Evolutionary conservation across 2,329 filamentous ascomycete genomes (phyloP).

Genomic region (Nemania sp.): DNA sequence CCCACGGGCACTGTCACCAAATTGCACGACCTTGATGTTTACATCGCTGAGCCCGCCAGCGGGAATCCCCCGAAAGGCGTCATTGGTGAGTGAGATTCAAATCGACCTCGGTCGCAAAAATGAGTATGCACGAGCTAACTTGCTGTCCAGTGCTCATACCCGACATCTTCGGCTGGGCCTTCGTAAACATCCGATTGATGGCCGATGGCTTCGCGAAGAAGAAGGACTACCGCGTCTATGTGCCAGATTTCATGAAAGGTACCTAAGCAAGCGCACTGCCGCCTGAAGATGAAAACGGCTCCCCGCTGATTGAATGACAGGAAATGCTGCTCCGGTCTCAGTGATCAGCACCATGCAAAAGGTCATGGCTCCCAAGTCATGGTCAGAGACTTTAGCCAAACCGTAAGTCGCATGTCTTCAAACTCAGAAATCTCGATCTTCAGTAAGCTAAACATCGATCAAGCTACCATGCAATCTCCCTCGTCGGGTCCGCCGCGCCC

Average conservation of each 20-base stretch:
- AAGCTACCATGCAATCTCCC: constrained; percentile 29
- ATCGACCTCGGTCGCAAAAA: neutral
- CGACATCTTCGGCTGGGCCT: constrained; percentile 59
- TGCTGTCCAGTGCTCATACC: constrained; percentile 51
- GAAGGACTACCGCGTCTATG: constrained; percentile 52
- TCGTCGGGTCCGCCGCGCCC: constrained; percentile 37
- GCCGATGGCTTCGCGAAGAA: constrained; percentile 58
- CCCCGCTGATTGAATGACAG: constrained; percentile 10
- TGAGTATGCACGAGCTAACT: too few relatives aligned
- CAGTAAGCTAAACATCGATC: neutral
- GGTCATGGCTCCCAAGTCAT: constrained; percentile 28
- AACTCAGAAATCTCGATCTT: neutral
- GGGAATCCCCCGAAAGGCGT: constrained; percentile 48
- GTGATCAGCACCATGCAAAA: constrained; percentile 37
- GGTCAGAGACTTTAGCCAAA: constrained; percentile 33
- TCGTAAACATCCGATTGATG: constrained; percentile 56
- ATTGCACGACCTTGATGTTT: constrained; percentile 53
- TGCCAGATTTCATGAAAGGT: constrained; percentile 61
- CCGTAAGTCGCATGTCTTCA: constrained; percentile 32
- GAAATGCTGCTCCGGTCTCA: constrained; percentile 35
- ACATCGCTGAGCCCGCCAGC: constrained; percentile 46
- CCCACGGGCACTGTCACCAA: constrained; percentile 50
- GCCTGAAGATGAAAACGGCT: too few relatives aligned
- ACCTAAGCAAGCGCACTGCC: too few relatives aligned
- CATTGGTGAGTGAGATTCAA: constrained; percentile 34